phyloP scores from a whole-genome alignment of 2,329 filamentous ascomycete genomes.

The Alternaria metachromatica region DNA sequence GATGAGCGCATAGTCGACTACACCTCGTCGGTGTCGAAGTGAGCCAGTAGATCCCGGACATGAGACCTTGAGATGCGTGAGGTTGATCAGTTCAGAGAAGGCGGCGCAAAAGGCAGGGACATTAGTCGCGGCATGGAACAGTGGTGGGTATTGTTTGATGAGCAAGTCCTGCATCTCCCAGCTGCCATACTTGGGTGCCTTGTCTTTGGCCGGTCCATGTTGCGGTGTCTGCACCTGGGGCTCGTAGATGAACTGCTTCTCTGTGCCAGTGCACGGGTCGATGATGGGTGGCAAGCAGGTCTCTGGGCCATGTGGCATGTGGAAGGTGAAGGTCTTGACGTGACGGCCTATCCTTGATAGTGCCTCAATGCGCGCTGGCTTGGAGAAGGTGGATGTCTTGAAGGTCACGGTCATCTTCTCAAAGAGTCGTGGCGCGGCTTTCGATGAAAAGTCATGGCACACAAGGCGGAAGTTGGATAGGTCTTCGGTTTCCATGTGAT shows the following conservation, averaged over 20 bases:
- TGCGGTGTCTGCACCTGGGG: conserved; percentile 70
- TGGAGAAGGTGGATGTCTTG: conserved; percentile 76
- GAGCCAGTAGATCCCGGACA: conserved; percentile 73
- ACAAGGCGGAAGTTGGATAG: conserved; percentile 65
- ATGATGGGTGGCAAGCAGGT: conserved; percentile 87
- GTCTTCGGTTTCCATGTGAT: conserved; percentile 50
- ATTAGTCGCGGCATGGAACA: conserved; percentile 90
- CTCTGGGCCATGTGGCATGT: conserved; percentile 75
- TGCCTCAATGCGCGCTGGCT: conserved; percentile 73
- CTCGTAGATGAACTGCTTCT: conserved; percentile 82
- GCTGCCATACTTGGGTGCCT: conserved; percentile 78
- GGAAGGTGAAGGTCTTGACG: conserved; percentile 79
- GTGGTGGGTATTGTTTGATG: conserved; percentile 83
- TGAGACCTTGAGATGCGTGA: conserved; percentile 76
- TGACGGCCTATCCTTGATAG: conserved; percentile 79
- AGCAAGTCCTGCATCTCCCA: conserved; percentile 80
- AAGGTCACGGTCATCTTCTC: conserved; percentile 73
- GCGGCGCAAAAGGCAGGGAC: conserved; percentile 82
- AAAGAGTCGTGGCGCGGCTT: conserved; percentile 74
- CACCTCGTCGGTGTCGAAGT: conserved; percentile 75
- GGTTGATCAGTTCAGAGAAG: conserved; percentile 70
- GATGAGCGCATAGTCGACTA: conserved; percentile 88
- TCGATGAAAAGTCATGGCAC: conserved; percentile 73
- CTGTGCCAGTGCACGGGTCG: conserved; percentile 75
- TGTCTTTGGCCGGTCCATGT: conserved; percentile 61